These are phyloP conservation scores for Schwanniomyces occidentalis DNA, from an alignment of 805 yeast species.

Conservation along the genomic window DNA sequence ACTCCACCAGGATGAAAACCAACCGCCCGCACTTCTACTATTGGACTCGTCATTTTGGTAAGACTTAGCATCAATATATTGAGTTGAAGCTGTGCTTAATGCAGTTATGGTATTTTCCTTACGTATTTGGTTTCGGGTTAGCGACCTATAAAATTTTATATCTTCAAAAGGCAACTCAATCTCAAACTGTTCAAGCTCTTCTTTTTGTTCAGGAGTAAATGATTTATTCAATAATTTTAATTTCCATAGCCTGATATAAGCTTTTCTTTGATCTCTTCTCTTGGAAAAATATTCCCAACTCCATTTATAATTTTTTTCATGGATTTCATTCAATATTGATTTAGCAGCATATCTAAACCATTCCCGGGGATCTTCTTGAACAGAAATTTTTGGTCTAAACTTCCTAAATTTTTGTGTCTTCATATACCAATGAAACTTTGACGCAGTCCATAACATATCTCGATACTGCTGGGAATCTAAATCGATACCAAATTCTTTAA, in stretches of 20 bases:
- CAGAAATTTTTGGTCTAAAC: conserved; percentile 59
- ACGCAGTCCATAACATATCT: conserved; percentile 76
- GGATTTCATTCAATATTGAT: conserved; percentile 78
- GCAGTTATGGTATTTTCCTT: conserved; percentile 60
- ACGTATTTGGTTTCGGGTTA: conserved; percentile 67
- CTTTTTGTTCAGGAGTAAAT: conserved; percentile 28
- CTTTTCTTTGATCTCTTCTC: conserved; percentile 69
- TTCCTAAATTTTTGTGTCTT: conserved; percentile 75
- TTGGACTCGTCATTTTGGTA: conserved; percentile 18
- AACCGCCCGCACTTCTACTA: conserved; percentile 42
- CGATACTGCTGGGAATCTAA: conserved; percentile 83
- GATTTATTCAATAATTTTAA: conserved; percentile 44
- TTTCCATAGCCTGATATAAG: conserved; percentile 70
- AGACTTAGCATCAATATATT: conserved; percentile 7
- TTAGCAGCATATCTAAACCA: conserved; percentile 85
- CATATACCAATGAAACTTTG: conserved; percentile 75
- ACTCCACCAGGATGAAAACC: conserved; percentile 76
- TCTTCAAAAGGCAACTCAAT: conserved; percentile 68
- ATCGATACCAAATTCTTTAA: conserved; percentile 86
- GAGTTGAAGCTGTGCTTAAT: conserved; percentile 3
- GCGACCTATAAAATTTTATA: conserved; percentile 77
- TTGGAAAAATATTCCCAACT: conserved; percentile 80
- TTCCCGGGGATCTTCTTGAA: conserved; percentile 62
- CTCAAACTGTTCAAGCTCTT: conserved; percentile 55
- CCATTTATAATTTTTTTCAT: conserved; percentile 78